phyloP scores from a whole-genome alignment of 805 yeast species.

The Kodamaea hsintzibuensis region DNA sequence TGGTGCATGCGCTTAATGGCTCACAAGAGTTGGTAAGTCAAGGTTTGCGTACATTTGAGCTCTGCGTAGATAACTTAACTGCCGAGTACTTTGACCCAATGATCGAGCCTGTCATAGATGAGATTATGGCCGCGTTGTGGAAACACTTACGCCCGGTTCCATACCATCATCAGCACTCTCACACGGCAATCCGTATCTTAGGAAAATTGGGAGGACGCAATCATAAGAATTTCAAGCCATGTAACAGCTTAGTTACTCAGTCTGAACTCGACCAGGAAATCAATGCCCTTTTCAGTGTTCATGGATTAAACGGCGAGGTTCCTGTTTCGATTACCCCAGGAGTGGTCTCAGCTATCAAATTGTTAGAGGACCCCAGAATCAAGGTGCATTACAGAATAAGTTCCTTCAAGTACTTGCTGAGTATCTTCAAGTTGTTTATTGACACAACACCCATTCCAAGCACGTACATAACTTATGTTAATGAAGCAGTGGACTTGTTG shows the following conservation, averaged over 20 bases:
- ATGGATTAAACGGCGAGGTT: conserved; percentile 59
- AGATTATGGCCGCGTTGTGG: conserved; percentile 92
- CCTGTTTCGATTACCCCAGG: conserved; percentile 85
- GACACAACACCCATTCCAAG: conserved; percentile 53
- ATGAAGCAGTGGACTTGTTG: conserved; percentile 49
- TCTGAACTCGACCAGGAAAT: conserved; percentile 66
- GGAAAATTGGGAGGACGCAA: conserved; percentile 98
- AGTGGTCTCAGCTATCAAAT: conserved; percentile 70
- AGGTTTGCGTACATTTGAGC: conserved; percentile 90
- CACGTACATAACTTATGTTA: conserved; percentile 43
- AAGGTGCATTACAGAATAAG: conserved; percentile 69
- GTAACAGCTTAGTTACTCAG: conserved; percentile 59
- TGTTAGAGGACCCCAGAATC: conserved; percentile 66
- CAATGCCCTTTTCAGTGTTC: conserved; percentile 65
- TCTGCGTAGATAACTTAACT: conserved; percentile 94
- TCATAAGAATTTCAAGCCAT: conserved; percentile 78
- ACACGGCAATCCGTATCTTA: conserved; percentile 86
- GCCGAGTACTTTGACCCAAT: conserved; percentile 97
- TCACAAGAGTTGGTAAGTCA: conserved; percentile 90
- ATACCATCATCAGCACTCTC: conserved; percentile 91
- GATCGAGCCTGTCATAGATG: conserved; percentile 93
- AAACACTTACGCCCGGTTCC: conserved; percentile 89
- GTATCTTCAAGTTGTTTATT: conserved; percentile 67
- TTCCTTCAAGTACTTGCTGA: conserved; percentile 72
- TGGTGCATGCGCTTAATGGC: conserved; percentile 87